Evolutionary conservation across 129 eudicot genomes (phyloP).

Genomic region (Helianthus tuberosus): DNA sequence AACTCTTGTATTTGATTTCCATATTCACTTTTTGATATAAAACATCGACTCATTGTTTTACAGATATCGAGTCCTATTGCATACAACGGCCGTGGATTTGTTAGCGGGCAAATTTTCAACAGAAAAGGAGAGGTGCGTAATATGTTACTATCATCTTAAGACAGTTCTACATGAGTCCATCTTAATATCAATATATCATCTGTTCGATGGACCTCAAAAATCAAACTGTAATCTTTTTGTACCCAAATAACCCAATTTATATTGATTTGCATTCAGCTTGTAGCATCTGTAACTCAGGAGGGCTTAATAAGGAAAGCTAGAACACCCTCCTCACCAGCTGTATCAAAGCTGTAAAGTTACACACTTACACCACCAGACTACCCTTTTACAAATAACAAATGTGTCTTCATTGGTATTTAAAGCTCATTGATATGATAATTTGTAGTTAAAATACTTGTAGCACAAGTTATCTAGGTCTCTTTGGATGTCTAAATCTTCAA

Average conservation of each 20-base stretch:
- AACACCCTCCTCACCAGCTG: constrained; percentile 21
- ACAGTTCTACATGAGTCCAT: background rate
- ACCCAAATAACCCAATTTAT: constrained; percentile 2
- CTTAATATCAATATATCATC: background rate
- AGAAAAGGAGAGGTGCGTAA: constrained; percentile 76
- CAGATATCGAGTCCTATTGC: constrained; percentile 86
- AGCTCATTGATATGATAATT: background rate
- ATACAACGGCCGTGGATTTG: constrained; percentile 76
- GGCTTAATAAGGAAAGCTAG: constrained; percentile 65
- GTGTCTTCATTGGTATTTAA: background rate
- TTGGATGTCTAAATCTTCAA: background rate
- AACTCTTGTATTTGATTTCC: constrained; percentile 9
- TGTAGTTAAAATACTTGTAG: background rate
- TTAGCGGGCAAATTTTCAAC: constrained; percentile 77
- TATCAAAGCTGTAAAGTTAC: background rate
- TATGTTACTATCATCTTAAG: background rate
- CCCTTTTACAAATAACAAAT: background rate
- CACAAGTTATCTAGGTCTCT: background rate
- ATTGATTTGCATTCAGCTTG: constrained; percentile 60
- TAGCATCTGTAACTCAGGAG: constrained; percentile 84
- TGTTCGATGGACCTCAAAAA: background rate
- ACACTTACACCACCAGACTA: background rate
- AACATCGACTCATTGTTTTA: constrained; percentile 10
- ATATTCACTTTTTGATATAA: background rate
- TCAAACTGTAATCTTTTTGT: background rate